Base-by-base conservation (phyloP, 1,284 basidiomycete genomes). In the Trametes polyzona region DNA sequence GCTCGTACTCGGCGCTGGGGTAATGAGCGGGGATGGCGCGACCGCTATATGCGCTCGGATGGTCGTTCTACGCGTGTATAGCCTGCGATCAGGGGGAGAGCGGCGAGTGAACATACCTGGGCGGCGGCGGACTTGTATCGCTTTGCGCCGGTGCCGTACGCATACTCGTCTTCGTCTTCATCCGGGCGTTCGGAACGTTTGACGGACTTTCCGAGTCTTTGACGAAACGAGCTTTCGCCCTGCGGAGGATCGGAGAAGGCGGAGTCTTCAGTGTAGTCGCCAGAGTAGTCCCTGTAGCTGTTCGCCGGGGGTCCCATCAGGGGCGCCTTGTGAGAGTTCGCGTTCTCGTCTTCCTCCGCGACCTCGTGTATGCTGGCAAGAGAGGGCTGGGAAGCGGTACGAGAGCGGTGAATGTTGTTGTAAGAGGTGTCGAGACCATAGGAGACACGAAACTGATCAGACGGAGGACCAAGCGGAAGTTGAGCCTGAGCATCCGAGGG, bases 291-390 rank as follows among this genome's bases (percentile, higher is more conserved):
- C 36, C 52, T 43, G 11, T 52, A 50, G 33, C 41, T 6, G 24
- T 44, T 37, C 14, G 35, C 37, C 9, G 58, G 43, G 19, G 53
- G 54, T 0, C 33, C 54, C 47, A 48, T 52, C 19, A 39, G 11
- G 12, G 43, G 19, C 1, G 17, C 19, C 19, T 54, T 52, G 48
- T 30, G 47, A 9, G 54, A 27, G 36, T 24, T 41, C 12, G n/a
- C 9, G 32, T 32, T 14, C 11, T 58, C 58, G 2, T 57, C 58
- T 32, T 66, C 62, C 30, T 69, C 68, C 3, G 59, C 59, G 39
- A 55, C 57, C 51, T 68, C 68, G 27, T 63, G 52, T 26, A 69
- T 67, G 47, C 65, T 65, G 48, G 66, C 65, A 8, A 68, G 62
- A 46, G 65, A 66, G 2, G 65, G 62, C 24, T 62, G 68, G 16